Base-by-base conservation (phyloP, 768 basidiomycete genomes). In the Tremella mesenterica region DNA sequence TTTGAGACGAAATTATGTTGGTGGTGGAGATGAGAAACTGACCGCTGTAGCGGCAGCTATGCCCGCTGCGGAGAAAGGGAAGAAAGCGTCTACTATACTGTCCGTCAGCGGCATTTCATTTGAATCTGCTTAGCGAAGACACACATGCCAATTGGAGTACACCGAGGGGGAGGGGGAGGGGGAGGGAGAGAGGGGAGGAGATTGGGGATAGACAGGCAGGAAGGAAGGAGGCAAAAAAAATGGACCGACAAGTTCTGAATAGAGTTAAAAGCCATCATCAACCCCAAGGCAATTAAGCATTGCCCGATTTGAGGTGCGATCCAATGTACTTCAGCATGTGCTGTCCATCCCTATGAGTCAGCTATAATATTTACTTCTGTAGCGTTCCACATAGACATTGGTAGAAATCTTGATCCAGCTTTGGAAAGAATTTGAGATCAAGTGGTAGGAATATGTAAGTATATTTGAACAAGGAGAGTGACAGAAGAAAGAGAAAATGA, bases 31-130 rank as follows among this genome's bases (percentile, higher is more conserved):
- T 21, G 21, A 25, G 28, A 30, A 12, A 52, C 65, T 64, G 27
- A 70, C 63, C 2, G 60, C 61, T 41, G 65, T 70, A 1, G 69
- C 69, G 13, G 54, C 56, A 9, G 69, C 69, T 4, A 70, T 54
- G 3, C 53, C 66, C 3, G 69, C 64, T 23, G 69, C 69, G 6
- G 69, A 70, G 31, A 63, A 70, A n/a, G 69, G 69, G 50, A 61
- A 65, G 56, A 70, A 70, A 31, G 64, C 64, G 38, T 70, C 69
- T 1, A 70, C 69, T n/a, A 70, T 43, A 48, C 65, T 67, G 36
- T 43, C 26, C 27, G 28, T 44, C 28, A 51, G 30, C 16, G 44
- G 34, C 31, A 38, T 45, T 20, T 27, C 23, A 6, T 23, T 41
- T 23, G 38, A 4, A 16, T 23, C 23, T 5, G 8, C 14, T 23